Conservation (phyloP, 345 rosid genomes). For the Hypericum perforatum region DNA sequence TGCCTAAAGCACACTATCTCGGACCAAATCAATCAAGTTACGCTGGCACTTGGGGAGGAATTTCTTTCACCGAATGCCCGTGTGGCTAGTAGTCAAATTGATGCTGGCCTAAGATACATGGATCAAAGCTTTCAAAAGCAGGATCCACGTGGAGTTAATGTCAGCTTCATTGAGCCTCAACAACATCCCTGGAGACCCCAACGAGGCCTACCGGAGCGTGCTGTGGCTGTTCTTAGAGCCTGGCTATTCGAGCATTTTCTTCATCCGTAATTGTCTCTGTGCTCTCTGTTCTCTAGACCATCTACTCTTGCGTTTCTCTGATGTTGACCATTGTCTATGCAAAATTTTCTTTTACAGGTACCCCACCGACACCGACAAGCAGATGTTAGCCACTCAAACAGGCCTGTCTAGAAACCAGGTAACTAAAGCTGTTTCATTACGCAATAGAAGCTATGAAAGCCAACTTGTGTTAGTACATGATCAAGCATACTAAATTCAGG, state of each 20-base stretch:
- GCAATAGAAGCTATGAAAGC: too few relatives aligned
- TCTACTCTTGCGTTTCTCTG: not conserved
- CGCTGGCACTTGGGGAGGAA: conserved; percentile 31
- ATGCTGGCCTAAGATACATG: conserved; percentile 13
- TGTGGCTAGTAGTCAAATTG: conserved; percentile 20
- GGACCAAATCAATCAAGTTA: conserved; percentile 32
- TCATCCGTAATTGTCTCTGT: conserved; percentile 42
- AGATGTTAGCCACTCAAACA: conserved; percentile 48
- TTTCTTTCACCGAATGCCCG: conserved; percentile 14
- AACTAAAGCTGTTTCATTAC: not conserved
- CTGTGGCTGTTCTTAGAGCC: conserved; percentile 47
- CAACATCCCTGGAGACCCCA: conserved; percentile 58
- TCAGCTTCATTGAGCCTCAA: conserved; percentile 38
- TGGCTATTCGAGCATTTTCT: conserved; percentile 75
- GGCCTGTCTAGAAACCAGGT: conserved; percentile 59
- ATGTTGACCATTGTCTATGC: not conserved
- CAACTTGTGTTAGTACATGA: too few relatives aligned
- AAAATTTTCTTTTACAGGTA: conserved; percentile 28
- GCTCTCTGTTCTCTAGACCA: not conserved
- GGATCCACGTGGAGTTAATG: conserved; percentile 25
- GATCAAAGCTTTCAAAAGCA: conserved; percentile 27
- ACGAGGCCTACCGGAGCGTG: conserved; percentile 56
- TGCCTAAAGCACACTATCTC: conserved; percentile 32
- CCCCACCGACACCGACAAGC: conserved; percentile 56
- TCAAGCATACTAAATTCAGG: conserved; percentile 21